Evolutionary conservation across 2,329 filamentous ascomycete genomes (phyloP).

Genomic region (Ceratocystis variospora): DNA sequence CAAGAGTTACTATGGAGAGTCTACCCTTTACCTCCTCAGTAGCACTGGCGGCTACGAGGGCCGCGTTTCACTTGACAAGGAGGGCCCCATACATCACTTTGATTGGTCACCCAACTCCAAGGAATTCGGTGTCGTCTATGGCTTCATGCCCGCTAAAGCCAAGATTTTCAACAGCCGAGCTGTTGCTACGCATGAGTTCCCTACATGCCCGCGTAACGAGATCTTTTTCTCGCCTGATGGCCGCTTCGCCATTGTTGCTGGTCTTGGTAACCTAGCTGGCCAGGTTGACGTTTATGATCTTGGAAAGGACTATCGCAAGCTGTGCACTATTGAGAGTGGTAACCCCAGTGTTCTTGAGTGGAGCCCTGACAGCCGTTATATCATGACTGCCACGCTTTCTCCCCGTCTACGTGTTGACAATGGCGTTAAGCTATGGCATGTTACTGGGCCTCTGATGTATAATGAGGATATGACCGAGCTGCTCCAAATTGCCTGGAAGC

Average conservation of each 20-base stretch:
- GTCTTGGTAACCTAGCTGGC: constrained; percentile 92
- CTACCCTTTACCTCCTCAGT: constrained; percentile 87
- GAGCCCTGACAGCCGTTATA: constrained; percentile 90
- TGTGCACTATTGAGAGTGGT: constrained; percentile 85
- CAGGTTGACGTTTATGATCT: constrained; percentile 94
- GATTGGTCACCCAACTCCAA: constrained; percentile 97
- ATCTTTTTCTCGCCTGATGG: constrained; percentile 89
- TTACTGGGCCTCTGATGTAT: constrained; percentile 80
- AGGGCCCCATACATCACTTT: constrained; percentile 94
- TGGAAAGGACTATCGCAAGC: constrained; percentile 82
- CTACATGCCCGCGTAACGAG: constrained; percentile 80
- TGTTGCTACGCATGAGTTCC: constrained; percentile 69
- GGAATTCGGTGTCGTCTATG: constrained; percentile 95
- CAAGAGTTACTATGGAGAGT: constrained; percentile 99
- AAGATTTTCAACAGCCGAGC: constrained; percentile 93
- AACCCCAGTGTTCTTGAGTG: constrained; percentile 95
- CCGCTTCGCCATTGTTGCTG: constrained; percentile 83
- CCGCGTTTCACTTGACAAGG: constrained; percentile 82
- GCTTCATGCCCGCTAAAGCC: constrained; percentile 97
- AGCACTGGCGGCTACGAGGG: constrained; percentile 87
- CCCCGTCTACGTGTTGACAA: constrained; percentile 93
- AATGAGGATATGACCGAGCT: constrained; percentile 89
- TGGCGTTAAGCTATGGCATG: constrained; percentile 88
- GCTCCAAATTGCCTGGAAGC: constrained; percentile 82
- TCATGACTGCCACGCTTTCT: constrained; percentile 95